Conservation (phyloP, 2,329 filamentous ascomycete species). For the Eutypa lata region DNA sequence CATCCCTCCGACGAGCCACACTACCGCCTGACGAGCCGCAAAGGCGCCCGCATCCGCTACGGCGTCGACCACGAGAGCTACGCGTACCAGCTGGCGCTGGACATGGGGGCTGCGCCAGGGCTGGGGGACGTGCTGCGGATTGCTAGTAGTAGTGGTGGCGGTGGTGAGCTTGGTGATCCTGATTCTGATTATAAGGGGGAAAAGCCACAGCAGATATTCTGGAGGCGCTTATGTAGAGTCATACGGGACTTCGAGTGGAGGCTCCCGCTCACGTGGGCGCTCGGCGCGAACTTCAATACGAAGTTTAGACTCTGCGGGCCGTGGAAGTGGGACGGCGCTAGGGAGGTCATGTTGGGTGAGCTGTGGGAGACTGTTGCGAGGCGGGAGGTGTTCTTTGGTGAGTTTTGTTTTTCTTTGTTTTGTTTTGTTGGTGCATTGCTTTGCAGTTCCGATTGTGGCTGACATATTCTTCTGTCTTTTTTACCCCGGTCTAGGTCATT, state of each 20-base stretch:
- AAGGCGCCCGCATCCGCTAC: slow-evolving; percentile 26
- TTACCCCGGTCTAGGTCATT: slow-evolving; percentile 11
- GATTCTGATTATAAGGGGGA: no score
- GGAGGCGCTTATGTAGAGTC: no score
- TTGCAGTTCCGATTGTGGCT: no score
- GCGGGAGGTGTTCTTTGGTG: slow-evolving; percentile 19
- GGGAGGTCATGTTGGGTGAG: slow-evolving; percentile 38
- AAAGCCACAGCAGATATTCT: no score
- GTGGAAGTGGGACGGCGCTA: slow-evolving; percentile 37
- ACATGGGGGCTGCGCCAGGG: slow-evolving; percentile 45
- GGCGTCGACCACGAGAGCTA: slow-evolving; percentile 49
- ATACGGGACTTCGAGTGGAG: no score
- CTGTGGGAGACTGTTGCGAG: slow-evolving; percentile 30
- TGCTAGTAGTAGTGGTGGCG: no score
- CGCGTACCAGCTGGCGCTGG: slow-evolving; percentile 46
- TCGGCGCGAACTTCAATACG: slow-evolving; percentile 46
- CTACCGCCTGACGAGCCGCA: slow-evolving; percentile 35
- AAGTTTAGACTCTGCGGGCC: slow-evolving; percentile 46
- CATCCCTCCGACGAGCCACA: slow-evolving; percentile 31
- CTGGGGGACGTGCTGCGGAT: slow-evolving; percentile 31
- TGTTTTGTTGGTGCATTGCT: neutral
- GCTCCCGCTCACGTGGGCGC: slow-evolving; percentile 42
- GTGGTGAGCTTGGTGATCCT: no score
- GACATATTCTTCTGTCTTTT: no score
- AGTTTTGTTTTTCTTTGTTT: neutral